Percentiles rank a stretch among this genome's conserved stretches.
These are phyloP conservation scores for Jaenimonas drosophilae DNA, from an alignment of 208 protist species.

Conservation along the genomic window DNA sequence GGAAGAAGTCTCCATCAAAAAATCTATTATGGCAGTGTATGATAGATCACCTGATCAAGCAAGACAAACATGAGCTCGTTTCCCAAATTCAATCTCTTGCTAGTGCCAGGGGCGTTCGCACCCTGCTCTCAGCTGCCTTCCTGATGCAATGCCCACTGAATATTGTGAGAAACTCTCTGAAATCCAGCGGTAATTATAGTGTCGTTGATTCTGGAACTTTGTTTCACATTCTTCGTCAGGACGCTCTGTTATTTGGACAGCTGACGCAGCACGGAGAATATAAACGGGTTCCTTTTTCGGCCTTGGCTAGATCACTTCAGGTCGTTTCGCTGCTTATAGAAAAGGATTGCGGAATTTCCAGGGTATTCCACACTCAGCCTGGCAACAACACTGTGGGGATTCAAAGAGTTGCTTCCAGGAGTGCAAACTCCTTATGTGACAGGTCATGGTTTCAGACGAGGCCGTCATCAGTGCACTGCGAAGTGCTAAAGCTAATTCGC, in stretches of 20 bases:
- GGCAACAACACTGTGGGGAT: background rate
- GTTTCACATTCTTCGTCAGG: no score
- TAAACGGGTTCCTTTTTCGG: no score
- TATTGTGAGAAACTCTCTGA: background rate
- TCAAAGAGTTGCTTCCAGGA: background rate
- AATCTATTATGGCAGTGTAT: no score
- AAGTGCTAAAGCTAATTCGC: conserved; percentile 14
- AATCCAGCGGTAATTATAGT: background rate
- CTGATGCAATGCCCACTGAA: background rate
- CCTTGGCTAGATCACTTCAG: background rate
- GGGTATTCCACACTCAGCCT: background rate
- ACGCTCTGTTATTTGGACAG: no score
- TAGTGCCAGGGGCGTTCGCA: no score
- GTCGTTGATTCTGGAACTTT: conserved; percentile 4
- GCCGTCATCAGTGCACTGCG: conserved; percentile 27
- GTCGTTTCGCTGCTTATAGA: conserved; percentile 1
- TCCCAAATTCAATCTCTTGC: no score
- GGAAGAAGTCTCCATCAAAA: no score
- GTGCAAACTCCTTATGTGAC: background rate
- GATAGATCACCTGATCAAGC: no score
- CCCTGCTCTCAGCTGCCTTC: conserved; percentile 14
- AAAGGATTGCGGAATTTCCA: background rate
- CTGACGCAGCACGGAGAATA: background rate
- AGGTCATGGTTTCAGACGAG: background rate
- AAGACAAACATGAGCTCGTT: no score